A percentile compares a stretch with the other conserved stretches of the same genome.
These are phyloP conservation scores for Eudorina sp. DNA, from an alignment of 139 green algal species.

Conservation along the genomic window DNA sequence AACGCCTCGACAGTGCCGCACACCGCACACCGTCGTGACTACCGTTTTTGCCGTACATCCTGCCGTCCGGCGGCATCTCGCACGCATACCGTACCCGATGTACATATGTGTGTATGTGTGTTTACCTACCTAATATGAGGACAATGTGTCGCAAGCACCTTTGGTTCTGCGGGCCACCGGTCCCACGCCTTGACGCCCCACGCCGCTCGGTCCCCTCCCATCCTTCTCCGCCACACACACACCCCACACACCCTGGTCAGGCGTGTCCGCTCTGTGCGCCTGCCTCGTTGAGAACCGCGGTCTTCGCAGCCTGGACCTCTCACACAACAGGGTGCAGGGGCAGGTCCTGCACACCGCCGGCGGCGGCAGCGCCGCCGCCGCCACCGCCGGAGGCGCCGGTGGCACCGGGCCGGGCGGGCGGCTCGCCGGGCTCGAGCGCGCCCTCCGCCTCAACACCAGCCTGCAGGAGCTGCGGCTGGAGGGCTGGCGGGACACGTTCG, in stretches of 20 bases:
- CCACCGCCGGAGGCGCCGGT: background rate
- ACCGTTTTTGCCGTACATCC: too few relatives aligned
- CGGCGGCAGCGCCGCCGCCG: background rate
- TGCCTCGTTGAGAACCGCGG: constrained; percentile 12
- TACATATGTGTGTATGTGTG: too few relatives aligned
- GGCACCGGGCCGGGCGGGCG: background rate
- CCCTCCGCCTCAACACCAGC: constrained; percentile 1
- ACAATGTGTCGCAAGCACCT: too few relatives aligned
- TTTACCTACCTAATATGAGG: too few relatives aligned
- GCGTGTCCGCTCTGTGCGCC: constrained; percentile 15
- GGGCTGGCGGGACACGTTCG: constrained; percentile 45
- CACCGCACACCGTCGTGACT: too few relatives aligned
- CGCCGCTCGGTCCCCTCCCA: too few relatives aligned
- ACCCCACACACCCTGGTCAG: background rate
- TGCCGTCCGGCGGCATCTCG: too few relatives aligned
- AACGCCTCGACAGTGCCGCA: too few relatives aligned
- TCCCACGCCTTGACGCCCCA: too few relatives aligned
- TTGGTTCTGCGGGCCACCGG: too few relatives aligned
- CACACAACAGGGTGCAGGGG: constrained; percentile 26
- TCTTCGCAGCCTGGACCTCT: constrained; percentile 28
- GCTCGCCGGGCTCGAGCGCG: constrained; percentile 12
- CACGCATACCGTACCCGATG: too few relatives aligned
- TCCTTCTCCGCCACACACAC: too few relatives aligned
- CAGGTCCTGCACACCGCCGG: background rate
- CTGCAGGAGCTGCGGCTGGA: constrained; percentile 45